Evolutionary conservation across 2,329 filamentous ascomycete species (phyloP), one percentile per base, ranked within the genome.

Genomic region (Pyricularia sp.): DNA sequence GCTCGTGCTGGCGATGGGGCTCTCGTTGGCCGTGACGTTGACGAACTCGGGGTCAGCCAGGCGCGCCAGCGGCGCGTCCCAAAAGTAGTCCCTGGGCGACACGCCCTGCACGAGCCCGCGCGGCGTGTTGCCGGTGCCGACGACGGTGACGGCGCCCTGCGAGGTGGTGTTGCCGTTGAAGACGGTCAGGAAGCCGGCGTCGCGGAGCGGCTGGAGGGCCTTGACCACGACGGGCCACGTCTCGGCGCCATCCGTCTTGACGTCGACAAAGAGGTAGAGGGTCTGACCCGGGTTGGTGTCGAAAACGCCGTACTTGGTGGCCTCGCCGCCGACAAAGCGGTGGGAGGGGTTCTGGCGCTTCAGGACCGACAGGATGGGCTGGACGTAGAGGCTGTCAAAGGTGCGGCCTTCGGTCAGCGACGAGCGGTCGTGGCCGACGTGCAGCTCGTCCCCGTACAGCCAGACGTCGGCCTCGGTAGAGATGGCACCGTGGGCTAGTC

Each of bases 381-480:
- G 80, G 59, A 92, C 78, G 74, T 92, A 92, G 11, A 92, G 81
- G 7, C 80, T 81, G 73, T 80, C 74, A 70, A 91, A 83, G 0
- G 88, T 90, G 30, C 84, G 83, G 55, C 83, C 81, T 42, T 74
- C 73, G n/a, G 82, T 83, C 31, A 90, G 75, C 0, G 84, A 81
- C 12, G 82, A 81, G 3, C 77, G 79, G 66, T 85, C 84, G 74
- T 92, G 90, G 6, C 88, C 88, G 36, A 92, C 85, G 6, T 58
- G 65, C 42, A 67, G 42, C 68, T 85, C 86, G 4, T 75, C 75
- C 68, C 84, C 81, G 65, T 83, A 83, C 1, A 86, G 79, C 87
- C 88, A 92, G 26, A 92, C 85, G 74, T 92, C 90, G 2, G 88
- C 89, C 77, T 92, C 90, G 3, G 91, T 81, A 11, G 88, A 85